Evolutionary conservation across 768 basidiomycete genomes (phyloP), one percentile per base, ranked within the genome.

Genomic region (Amanita pallidorosea): DNA sequence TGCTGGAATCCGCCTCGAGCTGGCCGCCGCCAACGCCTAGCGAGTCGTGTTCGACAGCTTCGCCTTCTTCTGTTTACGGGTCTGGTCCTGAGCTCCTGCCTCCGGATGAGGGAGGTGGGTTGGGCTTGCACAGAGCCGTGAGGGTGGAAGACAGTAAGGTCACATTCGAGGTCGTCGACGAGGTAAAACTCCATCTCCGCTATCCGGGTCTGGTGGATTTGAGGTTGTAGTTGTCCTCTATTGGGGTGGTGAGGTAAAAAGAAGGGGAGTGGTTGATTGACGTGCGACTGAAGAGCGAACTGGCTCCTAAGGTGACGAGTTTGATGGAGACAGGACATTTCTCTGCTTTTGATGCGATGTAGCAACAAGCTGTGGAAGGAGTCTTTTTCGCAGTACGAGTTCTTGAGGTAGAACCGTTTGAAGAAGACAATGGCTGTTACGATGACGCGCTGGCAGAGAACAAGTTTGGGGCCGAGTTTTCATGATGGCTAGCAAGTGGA

Each of bases 131-230:
- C 15, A 96, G 70, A 1, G 85, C 72, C 37, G 87, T 69, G 20
- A 98, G 77, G 0, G 63, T 97, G 96, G 64, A 92, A 97, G 7
- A 97, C 77, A 49, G 84, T 78, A 37, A 99, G 70, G 65, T 98
- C 91, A 60, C 95, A 97, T 64, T 96, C 93, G 23, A 98, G 77
- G 62, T 99, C 94, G 61, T 91, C 91, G 20, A 99, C 84, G 8
- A 98, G 81, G 68, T 95, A 98, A 69, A 98, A 98, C 63, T 98
- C 95, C 94, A 97, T 97, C 65, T 99, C 96, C 3, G 94, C 96
- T 12, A 99, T 72, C 61, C 91, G 93, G 9, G 85, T 79, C 59
- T 94, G 87, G 61, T 95, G n/a, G 76, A 67, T 61, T 87, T 85
- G 61, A 86, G 71, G 4, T 75, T 79, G 59, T 88, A 88, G 17